Percentiles rank a stretch among this genome's conserved stretches.
These are phyloP conservation scores for Cystoisospora suis DNA, from an alignment of 169 alveolate species.

Conservation along the genomic window DNA sequence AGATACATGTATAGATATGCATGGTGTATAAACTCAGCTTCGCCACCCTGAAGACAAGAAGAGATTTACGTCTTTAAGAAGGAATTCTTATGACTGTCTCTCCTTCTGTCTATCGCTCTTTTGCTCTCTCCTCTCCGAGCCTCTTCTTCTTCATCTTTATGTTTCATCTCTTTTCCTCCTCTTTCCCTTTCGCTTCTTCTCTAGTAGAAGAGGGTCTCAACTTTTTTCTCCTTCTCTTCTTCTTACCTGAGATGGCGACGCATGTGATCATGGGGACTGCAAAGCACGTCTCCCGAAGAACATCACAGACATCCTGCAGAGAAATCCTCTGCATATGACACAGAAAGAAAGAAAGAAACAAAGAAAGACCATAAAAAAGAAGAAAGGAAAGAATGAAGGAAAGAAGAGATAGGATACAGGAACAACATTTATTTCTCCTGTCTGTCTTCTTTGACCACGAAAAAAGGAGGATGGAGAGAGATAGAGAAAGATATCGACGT, in stretches of 20 bases:
- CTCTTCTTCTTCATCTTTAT: not conserved
- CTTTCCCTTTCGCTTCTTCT: not conserved
- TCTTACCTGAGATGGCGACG: conserved; percentile 19
- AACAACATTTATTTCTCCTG: not conserved
- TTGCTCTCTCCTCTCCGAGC: not conserved
- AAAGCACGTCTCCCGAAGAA: not conserved
- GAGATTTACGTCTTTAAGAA: not conserved
- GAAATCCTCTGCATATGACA: not conserved
- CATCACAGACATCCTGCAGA: not conserved
- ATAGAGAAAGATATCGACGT: too few species aligned
- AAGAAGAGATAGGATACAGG: not conserved
- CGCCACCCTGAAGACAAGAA: not conserved
- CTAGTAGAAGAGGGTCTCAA: not conserved
- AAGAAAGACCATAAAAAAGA: not conserved
- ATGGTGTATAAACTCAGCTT: not conserved
- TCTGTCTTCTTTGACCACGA: not conserved
- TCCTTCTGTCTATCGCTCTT: not conserved
- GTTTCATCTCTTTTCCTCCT: not conserved
- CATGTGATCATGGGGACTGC: conserved; percentile 12
- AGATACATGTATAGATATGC: not conserved
- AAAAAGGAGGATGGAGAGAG: too few species aligned
- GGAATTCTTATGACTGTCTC: not conserved
- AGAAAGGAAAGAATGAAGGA: not conserved
- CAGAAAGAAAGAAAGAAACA: not conserved
- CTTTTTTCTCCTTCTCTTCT: too few species aligned